These are phyloP conservation scores for Psophocarpus tetragonolobus DNA, from an alignment of 306 rosid species.

Conservation along the genomic window DNA sequence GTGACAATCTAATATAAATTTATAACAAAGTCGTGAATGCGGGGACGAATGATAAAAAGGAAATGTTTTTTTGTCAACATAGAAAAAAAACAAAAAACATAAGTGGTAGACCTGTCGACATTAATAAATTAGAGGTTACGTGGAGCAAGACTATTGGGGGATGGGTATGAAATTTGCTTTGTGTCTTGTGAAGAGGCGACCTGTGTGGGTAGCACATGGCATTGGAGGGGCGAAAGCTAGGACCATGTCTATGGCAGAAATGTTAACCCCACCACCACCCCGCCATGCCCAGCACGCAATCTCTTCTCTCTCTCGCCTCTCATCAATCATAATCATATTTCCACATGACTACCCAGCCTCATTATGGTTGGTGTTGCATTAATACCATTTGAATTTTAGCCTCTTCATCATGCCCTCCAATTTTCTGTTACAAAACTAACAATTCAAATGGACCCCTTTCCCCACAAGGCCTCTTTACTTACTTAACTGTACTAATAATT, in stretches of 20 bases:
- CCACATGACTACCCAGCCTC: conserved; percentile 18
- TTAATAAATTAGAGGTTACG: neutral
- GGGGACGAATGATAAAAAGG: neutral
- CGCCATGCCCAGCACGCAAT: neutral
- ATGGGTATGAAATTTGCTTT: neutral
- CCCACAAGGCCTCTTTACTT: conserved; percentile 18
- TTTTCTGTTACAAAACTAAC: conserved; percentile 26
- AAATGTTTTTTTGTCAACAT: neutral
- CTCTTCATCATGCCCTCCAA: conserved; percentile 35
- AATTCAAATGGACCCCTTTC: neutral
- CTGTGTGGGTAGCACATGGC: conserved; percentile 50
- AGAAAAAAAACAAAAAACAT: neutral
- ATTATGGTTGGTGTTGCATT: conserved; percentile 37
- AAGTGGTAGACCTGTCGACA: neutral
- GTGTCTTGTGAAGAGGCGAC: neutral
- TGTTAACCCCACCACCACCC: conserved; percentile 27
- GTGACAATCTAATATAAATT: too few species aligned
- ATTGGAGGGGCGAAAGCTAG: neutral
- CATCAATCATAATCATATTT: conserved; percentile 26
- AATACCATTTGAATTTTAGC: conserved; percentile 27
- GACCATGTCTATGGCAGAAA: conserved; percentile 12
- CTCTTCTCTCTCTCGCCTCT: neutral
- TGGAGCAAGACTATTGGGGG: conserved; percentile 22
- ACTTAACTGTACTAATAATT: conserved; percentile 2
- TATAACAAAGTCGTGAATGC: neutral